These are phyloP conservation scores for Colletotrichum godetiae DNA, from an alignment of 2,329 filamentous ascomycete genomes.

Conservation along the genomic window DNA sequence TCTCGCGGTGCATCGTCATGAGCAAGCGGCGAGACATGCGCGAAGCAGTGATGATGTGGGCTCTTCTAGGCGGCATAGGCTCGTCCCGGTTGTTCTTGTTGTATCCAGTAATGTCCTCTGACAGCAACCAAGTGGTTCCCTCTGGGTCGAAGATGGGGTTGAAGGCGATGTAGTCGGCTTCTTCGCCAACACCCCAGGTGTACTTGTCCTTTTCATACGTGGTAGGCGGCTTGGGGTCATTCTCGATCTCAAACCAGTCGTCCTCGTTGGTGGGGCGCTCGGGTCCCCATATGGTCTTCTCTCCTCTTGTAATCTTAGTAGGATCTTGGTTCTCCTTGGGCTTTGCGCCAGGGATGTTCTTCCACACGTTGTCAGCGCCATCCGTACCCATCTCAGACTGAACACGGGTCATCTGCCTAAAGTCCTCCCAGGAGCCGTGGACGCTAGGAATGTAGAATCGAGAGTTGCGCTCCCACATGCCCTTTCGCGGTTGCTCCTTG, in stretches of 20 bases:
- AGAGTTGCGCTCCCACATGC: slow-evolving; percentile 82
- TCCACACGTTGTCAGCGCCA: slow-evolving; percentile 76
- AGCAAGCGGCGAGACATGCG: slow-evolving; percentile 85
- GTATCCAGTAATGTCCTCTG: slow-evolving; percentile 87
- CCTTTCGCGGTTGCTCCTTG: slow-evolving; percentile 79
- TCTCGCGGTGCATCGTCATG: slow-evolving; percentile 90
- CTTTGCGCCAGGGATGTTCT: slow-evolving; percentile 56
- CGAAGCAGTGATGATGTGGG: slow-evolving; percentile 88
- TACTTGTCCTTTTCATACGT: slow-evolving; percentile 83
- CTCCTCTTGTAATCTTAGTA: slow-evolving; percentile 49
- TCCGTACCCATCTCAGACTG: slow-evolving; percentile 78
- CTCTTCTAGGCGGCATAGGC: slow-evolving; percentile 76
- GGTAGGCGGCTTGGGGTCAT: slow-evolving; percentile 79
- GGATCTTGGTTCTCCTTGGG: slow-evolving; percentile 44
- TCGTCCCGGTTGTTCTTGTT: slow-evolving; percentile 70
- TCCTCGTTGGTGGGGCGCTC: slow-evolving; percentile 73
- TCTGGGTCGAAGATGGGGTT: slow-evolving; percentile 93
- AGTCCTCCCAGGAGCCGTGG: slow-evolving; percentile 84
- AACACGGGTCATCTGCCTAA: slow-evolving; percentile 80
- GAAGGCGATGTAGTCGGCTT: slow-evolving; percentile 91
- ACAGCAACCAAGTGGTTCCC: slow-evolving; percentile 85
- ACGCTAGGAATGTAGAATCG: slow-evolving; percentile 82
- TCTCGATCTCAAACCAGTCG: slow-evolving; percentile 78
- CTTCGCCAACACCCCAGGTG: slow-evolving; percentile 88
- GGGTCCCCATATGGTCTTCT: slow-evolving; percentile 86